Evolutionary conservation across 2,329 filamentous ascomycete species (phyloP).

Genomic region (Ustulina deusta): DNA sequence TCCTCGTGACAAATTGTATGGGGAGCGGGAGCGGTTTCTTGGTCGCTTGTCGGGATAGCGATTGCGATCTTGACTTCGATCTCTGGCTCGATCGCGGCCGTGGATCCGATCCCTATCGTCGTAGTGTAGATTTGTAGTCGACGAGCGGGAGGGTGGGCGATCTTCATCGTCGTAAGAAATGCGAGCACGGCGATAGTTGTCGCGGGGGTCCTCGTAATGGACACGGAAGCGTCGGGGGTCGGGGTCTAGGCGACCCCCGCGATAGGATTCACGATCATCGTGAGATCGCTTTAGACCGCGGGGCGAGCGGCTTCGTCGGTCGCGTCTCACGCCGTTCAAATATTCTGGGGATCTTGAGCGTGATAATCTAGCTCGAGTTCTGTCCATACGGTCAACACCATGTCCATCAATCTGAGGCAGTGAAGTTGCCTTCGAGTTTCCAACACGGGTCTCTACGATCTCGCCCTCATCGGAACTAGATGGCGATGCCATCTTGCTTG

Average conservation of each 20-base stretch:
- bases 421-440: constrained; percentile 85
- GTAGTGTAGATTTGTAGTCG: constrained; percentile 56
- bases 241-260: constrained; percentile 56
- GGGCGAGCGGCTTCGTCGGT: constrained; percentile 69
- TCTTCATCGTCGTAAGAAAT: constrained; percentile 69
- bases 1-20: constrained; percentile 45
- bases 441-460: constrained; percentile 79
- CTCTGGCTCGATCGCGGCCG: constrained; percentile 47
- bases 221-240: constrained; percentile 72
- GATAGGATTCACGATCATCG: constrained; percentile 69
- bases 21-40: constrained; percentile 58
- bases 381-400: constrained; percentile 93
- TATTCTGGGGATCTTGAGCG: constrained; percentile 66
- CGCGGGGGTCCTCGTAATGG: constrained; percentile 69
- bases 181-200: constrained; percentile 61
- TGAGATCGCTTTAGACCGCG: constrained; percentile 75
- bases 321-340: constrained; percentile 53
- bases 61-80: constrained; percentile 63
- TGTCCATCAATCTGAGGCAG: constrained; percentile 79
- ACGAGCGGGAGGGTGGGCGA: constrained; percentile 59
- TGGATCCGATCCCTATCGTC: constrained; percentile 64
- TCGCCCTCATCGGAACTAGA: constrained; percentile 87
- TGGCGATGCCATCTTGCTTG: constrained; percentile 51
- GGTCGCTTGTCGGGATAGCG: constrained; percentile 65
- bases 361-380: constrained; percentile 74